These are phyloP conservation scores for Periconia sp. DNA, from an alignment of 2,329 filamentous ascomycete species.

Conservation along the genomic window DNA sequence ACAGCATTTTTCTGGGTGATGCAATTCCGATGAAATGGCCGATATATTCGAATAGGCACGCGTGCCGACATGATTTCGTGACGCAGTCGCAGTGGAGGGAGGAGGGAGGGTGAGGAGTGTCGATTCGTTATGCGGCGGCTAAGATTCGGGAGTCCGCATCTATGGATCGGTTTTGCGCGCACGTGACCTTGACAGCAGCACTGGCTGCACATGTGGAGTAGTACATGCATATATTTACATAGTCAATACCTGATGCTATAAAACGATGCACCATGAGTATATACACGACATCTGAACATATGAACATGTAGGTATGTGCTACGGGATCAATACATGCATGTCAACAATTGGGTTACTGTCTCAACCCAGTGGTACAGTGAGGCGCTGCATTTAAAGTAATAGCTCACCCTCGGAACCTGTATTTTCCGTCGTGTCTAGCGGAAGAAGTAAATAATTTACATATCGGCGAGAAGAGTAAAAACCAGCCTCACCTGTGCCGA, in stretches of 20 bases:
- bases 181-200: not conserved
- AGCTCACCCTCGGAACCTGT: too few relatives aligned
- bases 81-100: not conserved
- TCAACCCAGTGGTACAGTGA: too few relatives aligned
- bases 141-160: not conserved
- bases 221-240: too few relatives aligned
- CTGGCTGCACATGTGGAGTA: too few relatives aligned
- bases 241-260: too few relatives aligned
- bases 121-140: not conserved
- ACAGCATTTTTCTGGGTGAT: conserved; percentile 19
- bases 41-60: conserved; percentile 23
- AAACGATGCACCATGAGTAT: too few relatives aligned
- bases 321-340: too few relatives aligned
- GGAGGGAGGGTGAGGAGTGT: not conserved
- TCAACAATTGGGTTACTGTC: too few relatives aligned
- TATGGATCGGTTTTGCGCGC: not conserved
- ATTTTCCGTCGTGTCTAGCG: not conserved
- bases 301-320: too few relatives aligned
- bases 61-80: conserved; percentile 28
- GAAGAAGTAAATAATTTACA: not conserved
- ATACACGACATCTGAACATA: too few relatives aligned
- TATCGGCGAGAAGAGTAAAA: conserved; percentile 5
- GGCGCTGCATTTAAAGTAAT: too few relatives aligned
- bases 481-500: not conserved
- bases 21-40: conserved; percentile 31